These are phyloP conservation scores for Cryptococcus sp. DNA, from an alignment of 1,284 basidiomycete genomes.

Conservation along the genomic window DNA sequence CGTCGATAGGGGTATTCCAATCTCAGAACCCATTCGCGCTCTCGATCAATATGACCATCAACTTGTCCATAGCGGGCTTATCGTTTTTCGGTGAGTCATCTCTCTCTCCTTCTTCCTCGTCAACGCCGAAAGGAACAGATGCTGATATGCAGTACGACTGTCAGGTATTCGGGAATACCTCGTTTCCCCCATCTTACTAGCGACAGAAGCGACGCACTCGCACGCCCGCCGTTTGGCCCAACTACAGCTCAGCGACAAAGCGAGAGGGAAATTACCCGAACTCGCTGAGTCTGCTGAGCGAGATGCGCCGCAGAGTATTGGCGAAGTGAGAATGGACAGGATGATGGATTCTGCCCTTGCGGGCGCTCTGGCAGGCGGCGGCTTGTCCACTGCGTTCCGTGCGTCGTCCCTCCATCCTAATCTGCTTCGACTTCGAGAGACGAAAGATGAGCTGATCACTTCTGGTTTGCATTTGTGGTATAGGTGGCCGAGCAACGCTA, in stretches of 20 bases:
- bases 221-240: slow-evolving; percentile 24
- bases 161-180: slow-evolving; percentile 49
- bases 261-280: slow-evolving; percentile 26
- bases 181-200: slow-evolving; percentile 43
- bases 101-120: too few species aligned
- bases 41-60: slow-evolving; percentile 42
- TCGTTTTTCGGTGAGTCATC: slow-evolving; percentile 42
- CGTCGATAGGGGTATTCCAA: slow-evolving; percentile 33
- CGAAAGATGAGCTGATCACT: not conserved
- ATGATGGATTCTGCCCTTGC: slow-evolving; percentile 43
- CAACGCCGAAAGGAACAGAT: too few species aligned
- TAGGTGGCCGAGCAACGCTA: slow-evolving; percentile 37
- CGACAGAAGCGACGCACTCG: slow-evolving; percentile 21
- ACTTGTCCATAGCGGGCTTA: slow-evolving; percentile 38
- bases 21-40: slow-evolving; percentile 36
- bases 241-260: slow-evolving; percentile 14
- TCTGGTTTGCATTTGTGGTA: too few species aligned
- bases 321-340: slow-evolving; percentile 35
- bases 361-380: slow-evolving; percentile 37
- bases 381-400: slow-evolving; percentile 28
- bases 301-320: slow-evolving; percentile 11
- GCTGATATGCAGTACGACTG: not conserved
- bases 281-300: not conserved
- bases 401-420: slow-evolving; percentile 11
- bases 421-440: not conserved